phyloP scores from a whole-genome alignment of 208 protist species.

The Naegleria lovaniensis region DNA sequence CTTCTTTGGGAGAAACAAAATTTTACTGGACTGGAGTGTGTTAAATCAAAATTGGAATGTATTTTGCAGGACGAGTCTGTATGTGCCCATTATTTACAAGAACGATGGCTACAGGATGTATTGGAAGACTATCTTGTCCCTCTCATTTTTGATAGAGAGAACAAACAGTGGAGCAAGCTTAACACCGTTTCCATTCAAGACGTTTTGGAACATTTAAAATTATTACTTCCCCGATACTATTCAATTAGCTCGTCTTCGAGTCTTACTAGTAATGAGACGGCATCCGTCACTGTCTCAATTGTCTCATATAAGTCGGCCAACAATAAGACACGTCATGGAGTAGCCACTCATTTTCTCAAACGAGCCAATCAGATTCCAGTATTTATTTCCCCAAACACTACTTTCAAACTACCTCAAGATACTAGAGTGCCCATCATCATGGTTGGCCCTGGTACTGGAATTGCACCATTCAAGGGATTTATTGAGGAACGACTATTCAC shows the following conservation, averaged over 20 bases:
- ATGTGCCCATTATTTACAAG: neutral
- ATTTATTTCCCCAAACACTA: neutral
- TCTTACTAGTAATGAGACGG: neutral
- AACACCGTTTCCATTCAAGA: neutral
- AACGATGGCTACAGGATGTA: neutral
- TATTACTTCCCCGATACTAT: neutral
- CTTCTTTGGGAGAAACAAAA: neutral
- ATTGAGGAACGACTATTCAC: constrained; percentile 38
- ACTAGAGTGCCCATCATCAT: constrained; percentile 38
- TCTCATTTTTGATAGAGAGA: neutral
- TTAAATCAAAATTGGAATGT: neutral
- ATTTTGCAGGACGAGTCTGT: neutral
- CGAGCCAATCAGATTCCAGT: neutral
- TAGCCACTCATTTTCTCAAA: neutral
- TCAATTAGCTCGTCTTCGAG: neutral
- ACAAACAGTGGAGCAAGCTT: neutral
- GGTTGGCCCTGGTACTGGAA: constrained; percentile 49
- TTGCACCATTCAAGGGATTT: constrained; percentile 52
- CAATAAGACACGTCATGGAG: neutral
- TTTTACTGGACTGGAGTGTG: neutral
- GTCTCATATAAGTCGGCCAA: neutral
- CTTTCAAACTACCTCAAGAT: constrained; percentile 38
- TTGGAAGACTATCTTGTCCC: neutral
- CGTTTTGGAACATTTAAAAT: neutral
- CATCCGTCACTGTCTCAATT: neutral